Evolutionary conservation across 179 eudicot species (phyloP), one percentile per base, ranked within the genome.

Genomic region (Nepenthes alata): DNA sequence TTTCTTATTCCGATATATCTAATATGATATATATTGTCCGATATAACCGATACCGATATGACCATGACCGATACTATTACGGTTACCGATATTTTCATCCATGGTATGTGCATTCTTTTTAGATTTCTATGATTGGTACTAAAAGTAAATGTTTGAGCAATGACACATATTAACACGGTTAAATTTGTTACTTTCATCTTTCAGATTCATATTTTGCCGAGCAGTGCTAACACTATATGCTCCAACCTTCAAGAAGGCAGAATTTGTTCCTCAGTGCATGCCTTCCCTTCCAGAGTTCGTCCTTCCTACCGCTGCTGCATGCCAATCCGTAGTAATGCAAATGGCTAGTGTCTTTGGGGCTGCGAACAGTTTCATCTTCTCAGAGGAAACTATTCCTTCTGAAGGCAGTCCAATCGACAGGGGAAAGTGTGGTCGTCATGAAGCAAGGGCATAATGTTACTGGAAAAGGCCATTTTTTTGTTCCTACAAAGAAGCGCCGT

Each of bases 131-230:
- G 25, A 25, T 25, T 25, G 25, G 25, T 25, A 25, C 25, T 25
- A 25, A 0, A 25, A 25, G 25, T 25, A 25, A 25, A 25, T 25
- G 25, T 25, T 25, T 25, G 25, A 25, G 25, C 25, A 25, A 25
- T 25, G 25, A 25, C 5, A 14, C 53, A 2, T 10, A 0, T 49
- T 6, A 3, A 10, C 16, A 9, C 1, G 16, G 13, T 49, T 47
- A 3, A 6, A 6, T 11, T 47, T 47, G 8, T 57, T 25, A 5
- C 59, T 36, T 60, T 47, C 48, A 41, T 61, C 53, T 63, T 54
- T 66, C 78, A 91, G 97, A 81, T 91, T 88, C 75, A 66, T 91
- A 64, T 91, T 91, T 70, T 85, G 89, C 58, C 79, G 81, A 59
- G 85, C 96, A n/a, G 95, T 81, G 5, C 74, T 91, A 50, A 38